Evolutionary conservation across 495 filamentous ascomycete genomes (phyloP).

Genomic region (Penicillium pulvis): DNA sequence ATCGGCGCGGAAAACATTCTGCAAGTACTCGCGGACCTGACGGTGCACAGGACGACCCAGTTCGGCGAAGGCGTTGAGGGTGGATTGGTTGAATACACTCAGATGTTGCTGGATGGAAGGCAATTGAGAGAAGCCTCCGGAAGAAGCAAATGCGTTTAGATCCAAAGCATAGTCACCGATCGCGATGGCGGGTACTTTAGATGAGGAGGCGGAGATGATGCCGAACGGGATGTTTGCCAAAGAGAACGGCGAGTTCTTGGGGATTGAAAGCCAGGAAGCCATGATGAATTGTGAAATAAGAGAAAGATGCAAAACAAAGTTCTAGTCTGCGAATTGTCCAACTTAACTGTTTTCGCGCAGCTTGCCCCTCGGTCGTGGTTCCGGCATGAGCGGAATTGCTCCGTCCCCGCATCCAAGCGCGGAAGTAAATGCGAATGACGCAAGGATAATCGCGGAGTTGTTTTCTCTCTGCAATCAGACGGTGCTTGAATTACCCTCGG

Average conservation of each 20-base stretch:
- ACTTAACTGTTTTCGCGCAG: slow-evolving; percentile 12
- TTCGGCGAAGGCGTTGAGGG: slow-evolving; percentile 80
- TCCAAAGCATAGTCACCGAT: slow-evolving; percentile 80
- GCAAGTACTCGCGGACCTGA: slow-evolving; percentile 72
- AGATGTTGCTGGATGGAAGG: slow-evolving; percentile 58
- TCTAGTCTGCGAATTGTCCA: slow-evolving; percentile 1
- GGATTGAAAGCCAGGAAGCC: slow-evolving; percentile 69
- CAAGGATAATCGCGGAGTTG: slow-evolving; percentile 25
- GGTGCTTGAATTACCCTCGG: not conserved
- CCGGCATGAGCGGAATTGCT: slow-evolving; percentile 28
- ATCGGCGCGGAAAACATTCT: slow-evolving; percentile 64
- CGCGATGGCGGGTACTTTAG: slow-evolving; percentile 70
- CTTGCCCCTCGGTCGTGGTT: slow-evolving; percentile 9
- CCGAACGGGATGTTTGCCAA: slow-evolving; percentile 92
- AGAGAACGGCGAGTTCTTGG: slow-evolving; percentile 72
- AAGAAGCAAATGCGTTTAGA: slow-evolving; percentile 62
- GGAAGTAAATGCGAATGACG: slow-evolving; percentile 16
- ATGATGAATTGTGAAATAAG: slow-evolving; percentile 35
- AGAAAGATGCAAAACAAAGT: not conserved
- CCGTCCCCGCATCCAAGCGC: slow-evolving; percentile 34
- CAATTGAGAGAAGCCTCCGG: slow-evolving; percentile 62
- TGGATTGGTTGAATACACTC: slow-evolving; percentile 66
- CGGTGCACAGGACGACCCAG: slow-evolving; percentile 72
- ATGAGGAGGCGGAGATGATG: slow-evolving; percentile 65
- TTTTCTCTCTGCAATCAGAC: not conserved